These are phyloP conservation scores for Geum urbanum DNA, from an alignment of 306 rosid genomes.

Conservation along the genomic window DNA sequence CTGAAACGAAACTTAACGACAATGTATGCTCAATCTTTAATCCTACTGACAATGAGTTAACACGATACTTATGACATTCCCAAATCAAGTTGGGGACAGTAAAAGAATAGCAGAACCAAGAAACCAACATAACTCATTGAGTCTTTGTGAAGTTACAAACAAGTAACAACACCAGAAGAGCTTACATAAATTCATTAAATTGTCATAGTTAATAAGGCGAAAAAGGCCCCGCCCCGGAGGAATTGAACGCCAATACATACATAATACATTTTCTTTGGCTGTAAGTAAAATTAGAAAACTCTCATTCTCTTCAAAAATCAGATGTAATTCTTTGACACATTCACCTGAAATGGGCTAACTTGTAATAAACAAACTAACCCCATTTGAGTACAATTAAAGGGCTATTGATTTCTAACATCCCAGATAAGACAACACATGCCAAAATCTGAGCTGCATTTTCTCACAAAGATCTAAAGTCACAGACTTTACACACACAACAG, in stretches of 20 bases:
- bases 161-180: not conserved
- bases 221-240: not conserved
- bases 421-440: not conserved
- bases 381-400: slow-evolving; percentile 5
- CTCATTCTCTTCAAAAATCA: not conserved
- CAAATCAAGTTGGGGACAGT: not conserved
- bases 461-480: slow-evolving; percentile 17
- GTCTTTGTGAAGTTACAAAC: too few relatives aligned
- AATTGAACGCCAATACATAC: not conserved
- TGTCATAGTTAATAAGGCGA: not conserved
- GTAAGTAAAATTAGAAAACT: not conserved
- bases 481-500: not conserved
- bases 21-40: slow-evolving; percentile 5
- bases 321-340: not conserved
- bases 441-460: slow-evolving; percentile 8
- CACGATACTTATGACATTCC: slow-evolving; percentile 1
- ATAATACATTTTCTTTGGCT: not conserved
- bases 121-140: too few relatives aligned
- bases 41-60: not conserved
- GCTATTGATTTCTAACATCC: not conserved
- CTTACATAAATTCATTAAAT: too few relatives aligned
- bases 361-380: not conserved
- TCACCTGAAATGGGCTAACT: slow-evolving; percentile 5
- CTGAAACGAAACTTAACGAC: not conserved
- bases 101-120: not conserved